phyloP scores from a whole-genome alignment of 2,329 filamentous ascomycete genomes.

The Graphilbum ipis-grandicollis region DNA sequence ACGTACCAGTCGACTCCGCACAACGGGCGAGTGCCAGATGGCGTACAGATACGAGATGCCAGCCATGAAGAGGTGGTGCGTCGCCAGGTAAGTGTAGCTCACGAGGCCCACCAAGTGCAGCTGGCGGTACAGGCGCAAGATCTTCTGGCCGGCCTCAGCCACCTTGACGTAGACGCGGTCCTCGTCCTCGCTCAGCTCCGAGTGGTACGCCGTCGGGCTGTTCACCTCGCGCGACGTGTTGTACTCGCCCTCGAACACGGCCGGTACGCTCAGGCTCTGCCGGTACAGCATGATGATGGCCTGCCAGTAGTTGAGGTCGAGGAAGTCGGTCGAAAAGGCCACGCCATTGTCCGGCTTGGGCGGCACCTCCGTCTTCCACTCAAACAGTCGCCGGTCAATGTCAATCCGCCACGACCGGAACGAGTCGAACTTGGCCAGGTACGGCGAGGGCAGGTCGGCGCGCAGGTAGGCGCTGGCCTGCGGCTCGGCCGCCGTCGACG shows the following conservation, averaged over 20 bases:
- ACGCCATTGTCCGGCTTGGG: constrained; percentile 67
- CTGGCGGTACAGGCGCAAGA: constrained; percentile 77
- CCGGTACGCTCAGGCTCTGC: constrained; percentile 74
- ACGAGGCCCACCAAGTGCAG: constrained; percentile 76
- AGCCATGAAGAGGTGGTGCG: constrained; percentile 94
- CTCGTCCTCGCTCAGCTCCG: constrained; percentile 61
- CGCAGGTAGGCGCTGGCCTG: constrained; percentile 57
- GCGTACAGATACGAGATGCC: constrained; percentile 93
- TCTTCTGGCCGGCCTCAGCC: constrained; percentile 85
- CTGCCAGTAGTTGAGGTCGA: constrained; percentile 96
- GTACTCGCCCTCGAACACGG: constrained; percentile 67
- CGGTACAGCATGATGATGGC: constrained; percentile 90
- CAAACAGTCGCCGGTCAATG: constrained; percentile 63
- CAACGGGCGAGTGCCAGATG: constrained; percentile 87
- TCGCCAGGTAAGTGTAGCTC: constrained; percentile 90
- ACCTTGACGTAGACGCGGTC: constrained; percentile 88
- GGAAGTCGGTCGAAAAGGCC: constrained; percentile 72
- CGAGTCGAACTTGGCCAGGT: constrained; percentile 65
- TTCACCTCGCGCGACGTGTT: constrained; percentile 47
- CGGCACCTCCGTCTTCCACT: constrained; percentile 77
- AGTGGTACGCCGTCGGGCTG: constrained; percentile 41
- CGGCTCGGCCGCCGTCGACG: no score
- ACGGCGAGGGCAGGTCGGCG: constrained; percentile 65
- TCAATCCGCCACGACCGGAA: constrained; percentile 81
- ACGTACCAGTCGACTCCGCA: constrained; percentile 64